A percentile compares a stretch with the other conserved stretches of the same genome.
Evolutionary conservation across 2,329 filamentous ascomycete species (phyloP).

Genomic region (Nemania sp.): DNA sequence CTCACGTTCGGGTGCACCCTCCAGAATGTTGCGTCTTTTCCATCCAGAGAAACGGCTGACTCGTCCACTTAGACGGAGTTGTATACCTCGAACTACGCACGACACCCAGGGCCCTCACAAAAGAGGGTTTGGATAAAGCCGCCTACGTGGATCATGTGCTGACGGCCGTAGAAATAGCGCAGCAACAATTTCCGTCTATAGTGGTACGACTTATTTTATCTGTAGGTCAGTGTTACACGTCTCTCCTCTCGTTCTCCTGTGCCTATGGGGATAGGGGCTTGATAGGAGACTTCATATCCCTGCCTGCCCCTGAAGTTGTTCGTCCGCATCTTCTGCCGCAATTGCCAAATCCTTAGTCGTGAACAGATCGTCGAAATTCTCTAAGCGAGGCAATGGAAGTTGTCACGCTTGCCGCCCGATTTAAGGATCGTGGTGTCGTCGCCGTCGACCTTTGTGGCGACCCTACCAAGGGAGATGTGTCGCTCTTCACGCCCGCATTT

Average conservation of each 20-base stretch:
- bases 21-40: background rate
- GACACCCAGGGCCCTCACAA: slow-evolving; percentile 68
- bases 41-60: no score
- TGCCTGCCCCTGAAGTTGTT: background rate
- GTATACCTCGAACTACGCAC: slow-evolving; percentile 82
- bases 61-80: slow-evolving; percentile 59
- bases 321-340: background rate
- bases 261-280: background rate
- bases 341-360: background rate
- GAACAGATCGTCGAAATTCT: slow-evolving; percentile 67
- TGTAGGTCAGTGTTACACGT: slow-evolving; percentile 9
- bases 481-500: slow-evolving; percentile 63
- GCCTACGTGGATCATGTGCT: slow-evolving; percentile 70
- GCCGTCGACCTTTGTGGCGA: slow-evolving; percentile 81
- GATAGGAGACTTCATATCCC: background rate
- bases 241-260: background rate
- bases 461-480: slow-evolving; percentile 64
- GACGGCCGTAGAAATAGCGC: slow-evolving; percentile 54
- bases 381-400: slow-evolving; percentile 62
- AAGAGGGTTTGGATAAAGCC: slow-evolving; percentile 58
- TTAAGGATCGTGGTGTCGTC: slow-evolving; percentile 61
- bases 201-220: slow-evolving; percentile 71
- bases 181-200: slow-evolving; percentile 46
- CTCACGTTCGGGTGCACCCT: background rate
- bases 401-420: slow-evolving; percentile 63